Evolutionary conservation across 768 basidiomycete genomes (phyloP).

Genomic region (Mycena filopes): DNA sequence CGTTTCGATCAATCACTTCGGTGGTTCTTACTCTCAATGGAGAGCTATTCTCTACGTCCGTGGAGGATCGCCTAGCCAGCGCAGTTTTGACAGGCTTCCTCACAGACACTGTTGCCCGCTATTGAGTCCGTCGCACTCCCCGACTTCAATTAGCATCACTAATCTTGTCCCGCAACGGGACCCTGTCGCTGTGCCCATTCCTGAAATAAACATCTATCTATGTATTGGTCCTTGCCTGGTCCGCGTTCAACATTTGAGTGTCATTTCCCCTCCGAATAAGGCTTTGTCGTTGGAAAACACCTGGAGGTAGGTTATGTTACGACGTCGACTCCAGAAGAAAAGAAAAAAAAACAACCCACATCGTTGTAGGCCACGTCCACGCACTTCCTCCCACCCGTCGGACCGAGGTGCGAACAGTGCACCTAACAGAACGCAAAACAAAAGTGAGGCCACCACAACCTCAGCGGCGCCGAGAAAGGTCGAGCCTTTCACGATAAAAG

Average conservation of each 20-base stretch:
- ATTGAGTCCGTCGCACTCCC: no score
- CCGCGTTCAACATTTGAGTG: no score
- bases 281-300: background rate
- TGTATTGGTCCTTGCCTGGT: no score
- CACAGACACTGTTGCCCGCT: no score
- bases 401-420: slow-evolving; percentile 19
- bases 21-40: background rate
- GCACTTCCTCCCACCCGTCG: slow-evolving; percentile 17
- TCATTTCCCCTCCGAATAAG: background rate
- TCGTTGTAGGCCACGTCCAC: slow-evolving; percentile 20
- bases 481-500: no score
- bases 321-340: background rate
- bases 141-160: no score
- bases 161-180: no score
- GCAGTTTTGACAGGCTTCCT: background rate
- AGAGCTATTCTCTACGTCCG: background rate
- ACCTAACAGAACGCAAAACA: background rate
- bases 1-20: background rate
- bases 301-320: background rate
- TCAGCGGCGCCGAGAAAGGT: no score
- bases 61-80: background rate
- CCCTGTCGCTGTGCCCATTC: no score
- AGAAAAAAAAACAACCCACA: background rate
- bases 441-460: no score
- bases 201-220: no score